phyloP scores from a whole-genome alignment of 2,329 filamentous ascomycete genomes.

The Cryoendolithus antarcticus region DNA sequence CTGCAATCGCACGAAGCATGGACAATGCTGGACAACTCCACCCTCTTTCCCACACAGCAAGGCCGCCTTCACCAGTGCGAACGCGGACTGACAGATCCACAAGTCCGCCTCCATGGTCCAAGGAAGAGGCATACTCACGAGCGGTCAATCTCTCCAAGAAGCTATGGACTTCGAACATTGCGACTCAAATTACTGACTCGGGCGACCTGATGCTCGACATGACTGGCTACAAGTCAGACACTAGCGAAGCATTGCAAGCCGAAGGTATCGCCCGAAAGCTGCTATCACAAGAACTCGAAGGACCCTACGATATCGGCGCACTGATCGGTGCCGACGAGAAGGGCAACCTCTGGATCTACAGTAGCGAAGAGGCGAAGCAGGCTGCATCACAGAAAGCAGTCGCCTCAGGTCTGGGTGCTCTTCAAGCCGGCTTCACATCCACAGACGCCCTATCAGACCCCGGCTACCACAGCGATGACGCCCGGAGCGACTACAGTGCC shows the following conservation, averaged over 20 bases:
- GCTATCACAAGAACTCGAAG: slow-evolving; percentile 81
- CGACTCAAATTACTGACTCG: slow-evolving; percentile 78
- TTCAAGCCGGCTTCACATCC: slow-evolving; percentile 43
- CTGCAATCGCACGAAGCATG: slow-evolving; percentile 24
- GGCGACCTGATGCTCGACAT: slow-evolving; percentile 97
- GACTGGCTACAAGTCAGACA: slow-evolving; percentile 89
- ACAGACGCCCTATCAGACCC: slow-evolving; percentile 84
- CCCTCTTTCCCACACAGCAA: too few relatives aligned
- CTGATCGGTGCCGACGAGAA: slow-evolving; percentile 91
- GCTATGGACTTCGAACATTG: slow-evolving; percentile 81
- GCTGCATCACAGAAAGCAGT: slow-evolving; percentile 57
- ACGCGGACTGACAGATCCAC: slow-evolving; percentile 40
- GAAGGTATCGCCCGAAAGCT: slow-evolving; percentile 91
- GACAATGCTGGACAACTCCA: slow-evolving; percentile 11
- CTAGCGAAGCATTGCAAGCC: slow-evolving; percentile 80
- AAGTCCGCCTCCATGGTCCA: slow-evolving; percentile 64
- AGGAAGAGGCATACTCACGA: slow-evolving; percentile 66
- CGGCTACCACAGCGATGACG: slow-evolving; percentile 85
- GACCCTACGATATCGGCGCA: slow-evolving; percentile 90
- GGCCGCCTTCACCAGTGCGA: slow-evolving; percentile 8
- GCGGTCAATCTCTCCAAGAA: slow-evolving; percentile 78
- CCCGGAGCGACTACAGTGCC: slow-evolving; percentile 41
- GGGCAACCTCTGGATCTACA: slow-evolving; percentile 99
- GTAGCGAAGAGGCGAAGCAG: slow-evolving; percentile 90
- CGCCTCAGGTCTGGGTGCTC: slow-evolving; percentile 31